A percentile compares a stretch with the other conserved stretches of the same genome.
phyloP scores from a whole-genome alignment of 2,329 filamentous ascomycete species.

The Akanthomyces uredinophilus region DNA sequence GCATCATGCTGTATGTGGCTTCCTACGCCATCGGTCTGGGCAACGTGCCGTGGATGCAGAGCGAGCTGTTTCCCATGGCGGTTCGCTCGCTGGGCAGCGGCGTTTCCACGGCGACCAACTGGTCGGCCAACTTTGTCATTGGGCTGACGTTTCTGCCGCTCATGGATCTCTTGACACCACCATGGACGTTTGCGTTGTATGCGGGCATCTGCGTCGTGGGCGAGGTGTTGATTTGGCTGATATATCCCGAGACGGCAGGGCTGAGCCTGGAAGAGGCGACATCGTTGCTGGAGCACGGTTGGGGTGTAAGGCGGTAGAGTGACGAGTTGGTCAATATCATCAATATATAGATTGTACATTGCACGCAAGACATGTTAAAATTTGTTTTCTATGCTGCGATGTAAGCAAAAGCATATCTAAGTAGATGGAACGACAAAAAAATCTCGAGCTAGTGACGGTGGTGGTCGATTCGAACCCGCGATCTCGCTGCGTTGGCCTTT shows the following conservation, averaged over 20 bases:
- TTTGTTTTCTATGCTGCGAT: not conserved
- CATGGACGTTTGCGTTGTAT: conserved; percentile 79
- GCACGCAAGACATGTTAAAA: not conserved
- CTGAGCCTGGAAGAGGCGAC: conserved; percentile 77
- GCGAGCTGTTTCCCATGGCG: conserved; percentile 77
- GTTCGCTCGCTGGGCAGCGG: conserved; percentile 70
- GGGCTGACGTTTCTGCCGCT: conserved; percentile 84
- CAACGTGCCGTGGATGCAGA: conserved; percentile 95
- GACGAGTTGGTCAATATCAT: not conserved
- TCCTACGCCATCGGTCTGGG: conserved; percentile 83
- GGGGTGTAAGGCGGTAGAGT: conserved; percentile 51
- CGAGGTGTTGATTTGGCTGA: conserved; percentile 62
- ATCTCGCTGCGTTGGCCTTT: not conserved
- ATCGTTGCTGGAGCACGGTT: conserved; percentile 63
- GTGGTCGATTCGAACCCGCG: not conserved
- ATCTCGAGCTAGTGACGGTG: not conserved
- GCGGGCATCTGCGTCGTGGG: conserved; percentile 63
- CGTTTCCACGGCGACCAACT: conserved; percentile 74
- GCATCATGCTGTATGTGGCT: conserved; percentile 79
- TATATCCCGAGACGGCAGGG: conserved; percentile 85
- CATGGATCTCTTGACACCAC: conserved; percentile 69
- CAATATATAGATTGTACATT: not conserved
- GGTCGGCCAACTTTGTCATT: conserved; percentile 80
- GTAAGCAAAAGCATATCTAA: not conserved
- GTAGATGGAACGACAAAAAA: not conserved